These are phyloP conservation scores for Malus sieversii DNA, from an alignment of 306 rosid genomes.

Conservation along the genomic window DNA sequence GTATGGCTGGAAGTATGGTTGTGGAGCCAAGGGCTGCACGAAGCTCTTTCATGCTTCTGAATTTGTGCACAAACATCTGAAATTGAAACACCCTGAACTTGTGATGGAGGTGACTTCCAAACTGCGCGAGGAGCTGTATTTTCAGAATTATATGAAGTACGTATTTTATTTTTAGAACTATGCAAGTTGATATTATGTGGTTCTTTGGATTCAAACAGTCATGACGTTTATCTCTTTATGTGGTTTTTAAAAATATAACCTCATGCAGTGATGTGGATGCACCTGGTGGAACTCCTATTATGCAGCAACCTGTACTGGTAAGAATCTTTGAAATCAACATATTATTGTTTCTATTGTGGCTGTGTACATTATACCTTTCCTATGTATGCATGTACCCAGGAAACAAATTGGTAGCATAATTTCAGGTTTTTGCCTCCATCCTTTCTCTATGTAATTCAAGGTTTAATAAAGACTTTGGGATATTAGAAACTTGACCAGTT, in stretches of 20 bases:
- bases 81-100: slow-evolving; percentile 86
- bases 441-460: background rate
- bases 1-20: slow-evolving; percentile 99
- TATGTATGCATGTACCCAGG: background rate
- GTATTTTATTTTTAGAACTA: slow-evolving; percentile 21
- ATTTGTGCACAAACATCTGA: slow-evolving; percentile 91
- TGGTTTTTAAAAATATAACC: background rate
- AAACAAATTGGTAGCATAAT: background rate
- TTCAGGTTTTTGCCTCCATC: background rate
- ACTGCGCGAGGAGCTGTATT: slow-evolving; percentile 83
- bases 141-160: slow-evolving; percentile 94
- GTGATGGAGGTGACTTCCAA: slow-evolving; percentile 71
- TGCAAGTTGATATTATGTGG: background rate
- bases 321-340: background rate
- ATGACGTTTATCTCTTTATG: background rate
- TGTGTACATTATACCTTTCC: background rate
- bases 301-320: slow-evolving; percentile 91
- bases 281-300: slow-evolving; percentile 92
- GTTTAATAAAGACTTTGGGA: background rate
- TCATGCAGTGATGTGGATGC: slow-evolving; percentile 68
- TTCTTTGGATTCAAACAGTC: background rate
- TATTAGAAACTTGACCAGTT: background rate
- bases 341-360: background rate
- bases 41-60: slow-evolving; percentile 98
- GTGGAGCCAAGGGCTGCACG: slow-evolving; percentile 99